Percentiles rank a stretch among this genome's conserved stretches.
Evolutionary conservation across 495 filamentous ascomycete species (phyloP).

Genomic region (Annulohypoxylon nitens): DNA sequence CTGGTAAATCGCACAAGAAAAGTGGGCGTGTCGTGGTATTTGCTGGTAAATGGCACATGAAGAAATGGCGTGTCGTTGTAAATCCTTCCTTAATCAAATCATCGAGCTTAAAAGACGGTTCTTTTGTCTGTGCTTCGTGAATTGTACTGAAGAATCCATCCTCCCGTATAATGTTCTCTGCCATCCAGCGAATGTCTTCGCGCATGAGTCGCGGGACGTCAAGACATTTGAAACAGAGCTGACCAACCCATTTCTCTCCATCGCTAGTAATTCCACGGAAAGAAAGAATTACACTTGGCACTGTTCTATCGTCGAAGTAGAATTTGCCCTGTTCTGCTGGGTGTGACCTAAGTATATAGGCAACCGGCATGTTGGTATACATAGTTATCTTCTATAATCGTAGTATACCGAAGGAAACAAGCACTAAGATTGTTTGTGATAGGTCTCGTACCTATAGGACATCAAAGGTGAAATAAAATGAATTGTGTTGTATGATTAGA

Average conservation of each 20-base stretch:
- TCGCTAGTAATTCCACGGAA: neutral
- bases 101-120: neutral
- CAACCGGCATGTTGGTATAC: no score
- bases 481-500: no score
- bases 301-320: neutral
- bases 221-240: neutral
- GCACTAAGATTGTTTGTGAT: no score
- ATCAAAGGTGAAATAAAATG: no score
- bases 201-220: conserved; percentile 10
- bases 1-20: neutral
- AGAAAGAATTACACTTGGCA: neutral
- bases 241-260: neutral
- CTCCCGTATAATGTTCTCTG: neutral
- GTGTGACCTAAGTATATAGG: neutral
- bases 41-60: no score
- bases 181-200: neutral
- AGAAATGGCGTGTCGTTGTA: neutral
- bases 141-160: neutral
- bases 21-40: no score
- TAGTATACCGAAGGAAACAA: no score
- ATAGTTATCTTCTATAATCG: no score
- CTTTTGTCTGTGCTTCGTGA: neutral
- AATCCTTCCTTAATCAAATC: neutral
- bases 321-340: neutral
- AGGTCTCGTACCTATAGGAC: no score